These are phyloP conservation scores for Sugiyamaella paludigena DNA, from an alignment of 1,139 yeast genomes.

Conservation along the genomic window DNA sequence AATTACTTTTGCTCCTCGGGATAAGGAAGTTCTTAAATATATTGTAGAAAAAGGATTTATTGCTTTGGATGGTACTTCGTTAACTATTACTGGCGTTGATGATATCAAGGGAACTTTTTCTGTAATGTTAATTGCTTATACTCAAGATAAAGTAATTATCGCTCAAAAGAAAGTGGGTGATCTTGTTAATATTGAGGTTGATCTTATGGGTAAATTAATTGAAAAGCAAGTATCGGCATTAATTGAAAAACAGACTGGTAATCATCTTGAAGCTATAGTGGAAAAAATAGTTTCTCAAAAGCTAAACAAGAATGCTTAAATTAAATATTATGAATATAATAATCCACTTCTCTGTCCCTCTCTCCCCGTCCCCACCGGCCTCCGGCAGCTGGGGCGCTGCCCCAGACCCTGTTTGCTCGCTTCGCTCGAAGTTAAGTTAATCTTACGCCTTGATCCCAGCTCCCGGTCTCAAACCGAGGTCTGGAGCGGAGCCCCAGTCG, in stretches of 20 bases:
- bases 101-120: slow-evolving; percentile 56
- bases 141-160: slow-evolving; percentile 78
- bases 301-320: slow-evolving; percentile 2
- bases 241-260: slow-evolving; percentile 43
- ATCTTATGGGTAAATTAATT: slow-evolving; percentile 84
- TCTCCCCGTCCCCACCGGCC: background rate
- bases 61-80: slow-evolving; percentile 88
- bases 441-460: too few relatives aligned
- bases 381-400: slow-evolving; percentile 8
- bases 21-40: slow-evolving; percentile 59
- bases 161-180: slow-evolving; percentile 63
- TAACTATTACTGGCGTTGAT: slow-evolving; percentile 81
- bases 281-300: slow-evolving; percentile 42
- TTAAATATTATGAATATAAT: background rate
- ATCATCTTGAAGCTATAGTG: slow-evolving; percentile 45
- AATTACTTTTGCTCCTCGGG: slow-evolving; percentile 71
- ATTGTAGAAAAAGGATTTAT: slow-evolving; percentile 94
- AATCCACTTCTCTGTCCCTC: background rate
- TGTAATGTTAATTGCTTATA: slow-evolving; percentile 88
- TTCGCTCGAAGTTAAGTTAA: background rate
- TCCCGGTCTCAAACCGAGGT: too few relatives aligned
- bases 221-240: slow-evolving; percentile 78
- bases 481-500: slow-evolving; percentile 10
- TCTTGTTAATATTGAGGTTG: slow-evolving; percentile 86
- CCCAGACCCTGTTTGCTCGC: slow-evolving; percentile 2